Evolutionary conservation across 2,329 filamentous ascomycete genomes (phyloP).

Genomic region (Verticillium alfalfae): DNA sequence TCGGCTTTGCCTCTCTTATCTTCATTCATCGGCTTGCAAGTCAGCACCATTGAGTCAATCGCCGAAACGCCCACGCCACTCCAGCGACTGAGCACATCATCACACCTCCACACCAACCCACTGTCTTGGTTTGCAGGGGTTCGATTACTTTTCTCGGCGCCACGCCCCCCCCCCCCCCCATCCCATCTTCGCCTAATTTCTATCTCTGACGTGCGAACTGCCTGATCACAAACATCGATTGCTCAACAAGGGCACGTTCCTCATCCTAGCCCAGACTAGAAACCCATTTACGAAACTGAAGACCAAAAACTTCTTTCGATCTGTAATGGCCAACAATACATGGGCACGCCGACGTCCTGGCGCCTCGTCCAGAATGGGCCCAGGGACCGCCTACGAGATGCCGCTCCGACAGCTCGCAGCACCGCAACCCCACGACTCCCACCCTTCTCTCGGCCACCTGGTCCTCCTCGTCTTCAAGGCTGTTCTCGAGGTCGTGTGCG

Average conservation of each 20-base stretch:
- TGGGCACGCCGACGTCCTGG: constrained; percentile 38
- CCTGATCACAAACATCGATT: background rate
- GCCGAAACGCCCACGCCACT: background rate
- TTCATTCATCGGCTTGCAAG: background rate
- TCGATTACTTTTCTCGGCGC: background rate
- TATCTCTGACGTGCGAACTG: no score
- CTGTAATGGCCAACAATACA: constrained; percentile 17
- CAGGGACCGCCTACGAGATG: constrained; percentile 32
- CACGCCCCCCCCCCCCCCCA: background rate
- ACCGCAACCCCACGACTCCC: constrained; percentile 38
- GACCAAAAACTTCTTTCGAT: background rate
- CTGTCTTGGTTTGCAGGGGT: background rate
- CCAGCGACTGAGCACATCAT: background rate
- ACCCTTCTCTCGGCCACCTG: constrained; percentile 64
- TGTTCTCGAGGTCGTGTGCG: constrained; percentile 90
- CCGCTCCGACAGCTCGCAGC: constrained; percentile 33
- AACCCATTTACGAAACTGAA: background rate
- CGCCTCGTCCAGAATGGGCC: constrained; percentile 32
- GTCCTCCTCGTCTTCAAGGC: constrained; percentile 87
- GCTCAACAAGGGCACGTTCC: background rate
- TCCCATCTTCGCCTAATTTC: background rate
- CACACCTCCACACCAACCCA: background rate
- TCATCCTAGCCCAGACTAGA: background rate
- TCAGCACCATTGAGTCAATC: background rate
- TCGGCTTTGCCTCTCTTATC: background rate